A percentile compares a stretch with the other conserved stretches of the same genome.
Conservation (phyloP, 495 filamentous ascomycete genomes). For the Penicillium lagena region DNA sequence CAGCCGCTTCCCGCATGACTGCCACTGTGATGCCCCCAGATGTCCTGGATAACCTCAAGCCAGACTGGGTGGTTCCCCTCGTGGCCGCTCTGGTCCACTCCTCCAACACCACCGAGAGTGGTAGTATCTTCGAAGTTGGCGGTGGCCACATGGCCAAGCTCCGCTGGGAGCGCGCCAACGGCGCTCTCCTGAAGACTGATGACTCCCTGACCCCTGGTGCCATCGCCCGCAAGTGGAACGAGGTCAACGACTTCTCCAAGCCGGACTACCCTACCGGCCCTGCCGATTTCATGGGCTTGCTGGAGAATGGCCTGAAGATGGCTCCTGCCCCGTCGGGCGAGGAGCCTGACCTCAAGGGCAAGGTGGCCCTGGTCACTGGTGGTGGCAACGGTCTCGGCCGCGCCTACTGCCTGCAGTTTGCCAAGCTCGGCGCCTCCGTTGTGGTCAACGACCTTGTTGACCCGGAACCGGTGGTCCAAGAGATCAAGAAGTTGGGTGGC, state of each 20-base stretch:
- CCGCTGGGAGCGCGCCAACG: conserved; percentile 91
- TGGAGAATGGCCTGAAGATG: conserved; percentile 81
- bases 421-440: conserved; percentile 79
- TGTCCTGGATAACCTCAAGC: conserved; percentile 79
- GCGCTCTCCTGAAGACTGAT: conserved; percentile 86
- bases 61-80: conserved; percentile 92
- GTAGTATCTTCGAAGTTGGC: conserved; percentile 88
- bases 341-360: conserved; percentile 80
- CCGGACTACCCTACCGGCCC: conserved; percentile 80
- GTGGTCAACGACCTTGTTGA: conserved; percentile 94
- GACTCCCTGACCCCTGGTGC: conserved; percentile 82
- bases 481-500: conserved; percentile 86
- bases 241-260: conserved; percentile 80
- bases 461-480: conserved; percentile 86
- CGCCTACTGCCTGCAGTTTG: conserved; percentile 86
- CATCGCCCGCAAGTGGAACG: conserved; percentile 80
- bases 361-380: conserved; percentile 88
- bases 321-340: conserved; percentile 67
- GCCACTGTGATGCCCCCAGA: conserved; percentile 97
- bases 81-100: conserved; percentile 87
- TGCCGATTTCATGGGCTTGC: conserved; percentile 79
- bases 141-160: conserved; percentile 92
- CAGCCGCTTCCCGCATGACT: conserved; percentile 92
- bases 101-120: conserved; percentile 77
- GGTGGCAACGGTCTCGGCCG: conserved; percentile 85